Evolutionary conservation across 768 basidiomycete genomes (phyloP).

Genomic region (Pulveroboletus sp.): DNA sequence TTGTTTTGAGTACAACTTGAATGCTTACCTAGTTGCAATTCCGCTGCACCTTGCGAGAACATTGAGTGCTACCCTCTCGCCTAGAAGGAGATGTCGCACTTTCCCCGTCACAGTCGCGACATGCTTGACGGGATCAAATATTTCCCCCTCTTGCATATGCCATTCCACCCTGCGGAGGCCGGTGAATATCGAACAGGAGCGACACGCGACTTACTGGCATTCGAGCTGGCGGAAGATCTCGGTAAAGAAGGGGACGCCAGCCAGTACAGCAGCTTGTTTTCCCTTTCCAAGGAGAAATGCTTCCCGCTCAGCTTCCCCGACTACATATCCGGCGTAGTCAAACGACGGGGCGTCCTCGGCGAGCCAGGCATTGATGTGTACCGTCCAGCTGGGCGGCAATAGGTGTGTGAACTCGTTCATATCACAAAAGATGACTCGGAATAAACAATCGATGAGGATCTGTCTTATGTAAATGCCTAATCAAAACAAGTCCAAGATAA

Average conservation of each 20-base stretch:
- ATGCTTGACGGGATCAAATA: constrained; percentile 76
- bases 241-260: constrained; percentile 93
- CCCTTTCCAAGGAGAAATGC: constrained; percentile 93
- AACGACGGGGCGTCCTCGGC: constrained; percentile 94
- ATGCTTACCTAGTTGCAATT: constrained; percentile 85
- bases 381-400: constrained; percentile 92
- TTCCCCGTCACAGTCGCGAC: constrained; percentile 91
- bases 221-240: constrained; percentile 88
- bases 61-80: constrained; percentile 92
- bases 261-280: constrained; percentile 71
- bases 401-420: constrained; percentile 53
- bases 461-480: neutral
- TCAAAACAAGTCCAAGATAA: neutral
- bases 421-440: neutral
- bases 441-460: neutral
- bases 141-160: constrained; percentile 84
- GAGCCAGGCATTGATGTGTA: constrained; percentile 78
- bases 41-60: constrained; percentile 93
- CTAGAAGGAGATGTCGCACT: constrained; percentile 83
- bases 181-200: neutral
- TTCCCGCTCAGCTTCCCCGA: constrained; percentile 83
- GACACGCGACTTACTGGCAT: constrained; percentile 68
- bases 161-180: constrained; percentile 74
- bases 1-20: neutral
- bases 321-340: constrained; percentile 95